Base-by-base conservation (phyloP, 192 early-diverging fungal genomes). In the Rhizoclosmatium sp. region DNA sequence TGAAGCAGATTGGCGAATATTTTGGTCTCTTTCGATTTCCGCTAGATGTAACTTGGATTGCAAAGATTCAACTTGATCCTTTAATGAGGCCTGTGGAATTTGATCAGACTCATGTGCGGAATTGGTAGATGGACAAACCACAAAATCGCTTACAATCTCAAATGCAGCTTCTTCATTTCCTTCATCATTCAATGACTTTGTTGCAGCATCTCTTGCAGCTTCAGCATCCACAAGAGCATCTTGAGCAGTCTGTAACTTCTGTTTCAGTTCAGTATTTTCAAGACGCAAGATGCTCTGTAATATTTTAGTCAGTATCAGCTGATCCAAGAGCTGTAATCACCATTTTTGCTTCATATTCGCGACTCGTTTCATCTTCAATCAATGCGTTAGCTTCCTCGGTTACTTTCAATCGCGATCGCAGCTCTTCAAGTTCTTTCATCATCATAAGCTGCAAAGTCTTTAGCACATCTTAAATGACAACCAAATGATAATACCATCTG, bases 321-420 rank as follows among this genome's bases (percentile, higher is more conserved):
- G 31, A 31, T 31, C 31, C 0, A 31, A 31, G 31, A 31, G 31
- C 31, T 31, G 31, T 31, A 31, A 92, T 92, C 39, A 91, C 51
- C 12, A 70, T 10, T 47, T 70, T 70, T n/a, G 21, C 69, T 54
- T 47, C 47, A 56, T 70, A 31, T 4, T 74, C 71, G 10, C 39
- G n/a, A 16, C 42, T 47, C 10, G 46, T 47, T 45, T 49, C 48
- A 54, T 58, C 54, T 41, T 72, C 70, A 19, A 72, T 72, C 39
- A 4, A 21, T 2, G 49, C 9, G 19, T 72, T 72, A 14, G 70
- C 49, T 59, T 72, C 70, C 48, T 72, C 70, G 21, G 70, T 59
- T 51, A 59, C 70, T 72, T 72, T 58, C 2, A 72, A 58, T 16
- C 54, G 23, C 7, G 23, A 21, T 3, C 5, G 56, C 23, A 72